phyloP scores from a whole-genome alignment of 768 basidiomycete genomes.

The Mycena indigotica region DNA sequence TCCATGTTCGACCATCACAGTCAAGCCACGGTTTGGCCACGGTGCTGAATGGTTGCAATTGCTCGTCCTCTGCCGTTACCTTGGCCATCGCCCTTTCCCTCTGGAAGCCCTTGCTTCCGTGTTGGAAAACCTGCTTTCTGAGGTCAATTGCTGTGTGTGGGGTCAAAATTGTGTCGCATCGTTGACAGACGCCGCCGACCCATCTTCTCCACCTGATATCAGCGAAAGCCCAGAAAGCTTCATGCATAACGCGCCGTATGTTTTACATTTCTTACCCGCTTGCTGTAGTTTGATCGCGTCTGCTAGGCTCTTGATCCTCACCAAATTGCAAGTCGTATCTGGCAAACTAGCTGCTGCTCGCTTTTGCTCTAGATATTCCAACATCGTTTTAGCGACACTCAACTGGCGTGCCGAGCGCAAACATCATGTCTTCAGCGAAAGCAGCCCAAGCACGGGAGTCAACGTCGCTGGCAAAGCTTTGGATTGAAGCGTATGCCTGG shows the following conservation, averaged over 20 bases:
- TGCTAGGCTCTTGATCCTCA: constrained; percentile 3
- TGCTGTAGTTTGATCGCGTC: background rate
- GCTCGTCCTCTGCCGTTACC: too few species aligned
- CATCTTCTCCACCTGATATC: too few species aligned
- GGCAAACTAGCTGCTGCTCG: background rate
- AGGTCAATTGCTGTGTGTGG: too few species aligned
- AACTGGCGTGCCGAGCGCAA: background rate
- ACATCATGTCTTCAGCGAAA: background rate
- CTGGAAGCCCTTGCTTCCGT: too few species aligned
- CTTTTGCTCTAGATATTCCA: constrained; percentile 2
- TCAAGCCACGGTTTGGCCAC: too few species aligned
- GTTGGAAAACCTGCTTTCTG: too few species aligned
- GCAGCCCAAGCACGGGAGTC: background rate
- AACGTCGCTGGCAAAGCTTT: background rate
- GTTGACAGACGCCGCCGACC: too few species aligned
- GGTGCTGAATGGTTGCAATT: too few species aligned
- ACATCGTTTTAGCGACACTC: constrained; percentile 2
- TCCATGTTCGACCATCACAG: too few species aligned
- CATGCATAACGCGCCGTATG: constrained; percentile 8
- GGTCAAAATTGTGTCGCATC: too few species aligned
- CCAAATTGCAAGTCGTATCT: background rate
- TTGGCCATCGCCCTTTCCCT: too few species aligned
- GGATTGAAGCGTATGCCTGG: background rate
- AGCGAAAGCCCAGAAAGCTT: constrained; percentile 1
- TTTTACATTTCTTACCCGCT: too few species aligned